Conservation (phyloP, 345 rosid genomes). For the Brassica napus region Da-Ae NC_063441.1:10906001-10906500, state of each 20-base stretch:
- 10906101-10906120: slow-evolving; percentile 44
- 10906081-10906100: slow-evolving; percentile 55
- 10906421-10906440: slow-evolving; percentile 52
- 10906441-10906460: slow-evolving; percentile 50
- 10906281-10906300: slow-evolving; percentile 41
- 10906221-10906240: slow-evolving; percentile 48
- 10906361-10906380: slow-evolving; percentile 61
- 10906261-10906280: slow-evolving; percentile 53
- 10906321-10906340: slow-evolving; percentile 61
- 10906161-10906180: slow-evolving; percentile 46
- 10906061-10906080: slow-evolving; percentile 48
- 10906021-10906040: slow-evolving; percentile 62
- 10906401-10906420: slow-evolving; percentile 44
- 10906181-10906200: slow-evolving; percentile 46
- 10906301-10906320: slow-evolving; percentile 68
- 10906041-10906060: slow-evolving; percentile 48
- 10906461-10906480: slow-evolving; percentile 49
- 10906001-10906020: slow-evolving; percentile 64
- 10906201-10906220: slow-evolving; percentile 47
- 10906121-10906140: slow-evolving; percentile 48
- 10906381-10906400: slow-evolving; percentile 66
- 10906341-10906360: slow-evolving; percentile 66
- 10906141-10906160: slow-evolving; percentile 39
- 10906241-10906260: slow-evolving; percentile 59
- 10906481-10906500: slow-evolving; percentile 46